Evolutionary conservation across 83 land plant species (phyloP).

Genomic region (Larix sibirica): DNA sequence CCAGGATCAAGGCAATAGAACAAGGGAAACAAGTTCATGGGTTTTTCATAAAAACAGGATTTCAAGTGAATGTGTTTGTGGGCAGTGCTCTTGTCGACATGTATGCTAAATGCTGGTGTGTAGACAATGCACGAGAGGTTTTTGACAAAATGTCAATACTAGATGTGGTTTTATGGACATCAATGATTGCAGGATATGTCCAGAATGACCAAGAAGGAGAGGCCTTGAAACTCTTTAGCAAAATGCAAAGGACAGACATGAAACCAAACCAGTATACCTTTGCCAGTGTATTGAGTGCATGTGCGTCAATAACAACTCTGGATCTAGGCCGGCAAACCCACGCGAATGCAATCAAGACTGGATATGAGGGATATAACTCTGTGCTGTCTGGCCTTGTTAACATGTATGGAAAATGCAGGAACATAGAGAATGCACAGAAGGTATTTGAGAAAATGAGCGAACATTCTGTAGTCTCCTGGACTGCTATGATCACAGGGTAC

Average conservation of each 20-base stretch:
- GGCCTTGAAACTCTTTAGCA: constrained; percentile 18
- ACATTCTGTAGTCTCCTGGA: constrained; percentile 23
- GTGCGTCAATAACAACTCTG: not conserved
- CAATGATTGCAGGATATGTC: constrained; percentile 18
- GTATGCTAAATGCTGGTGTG: constrained; percentile 23
- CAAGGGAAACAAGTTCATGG: constrained; percentile 26
- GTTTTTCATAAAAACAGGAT: constrained; percentile 8
- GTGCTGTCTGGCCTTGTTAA: constrained; percentile 27
- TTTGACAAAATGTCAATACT: constrained; percentile 23
- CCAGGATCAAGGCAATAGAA: constrained; percentile 46
- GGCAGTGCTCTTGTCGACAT: constrained; percentile 22
- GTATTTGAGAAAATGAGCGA: constrained; percentile 15
- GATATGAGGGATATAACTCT: constrained; percentile 1
- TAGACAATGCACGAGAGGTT: constrained; percentile 22
- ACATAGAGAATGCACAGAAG: constrained; percentile 1
- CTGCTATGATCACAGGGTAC: constrained; percentile 36
- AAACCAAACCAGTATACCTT: constrained; percentile 26
- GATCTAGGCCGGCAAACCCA: constrained; percentile 19
- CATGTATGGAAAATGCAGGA: constrained; percentile 30
- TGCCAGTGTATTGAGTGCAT: constrained; percentile 21
- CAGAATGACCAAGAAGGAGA: constrained; percentile 17
- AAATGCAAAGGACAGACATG: constrained; percentile 20
- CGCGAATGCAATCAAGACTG: constrained; percentile 23
- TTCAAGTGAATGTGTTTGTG: constrained; percentile 13
- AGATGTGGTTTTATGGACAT: constrained; percentile 28